Base-by-base conservation (phyloP, 2,329 filamentous ascomycete species). In the Cercospora sp. region DNA sequence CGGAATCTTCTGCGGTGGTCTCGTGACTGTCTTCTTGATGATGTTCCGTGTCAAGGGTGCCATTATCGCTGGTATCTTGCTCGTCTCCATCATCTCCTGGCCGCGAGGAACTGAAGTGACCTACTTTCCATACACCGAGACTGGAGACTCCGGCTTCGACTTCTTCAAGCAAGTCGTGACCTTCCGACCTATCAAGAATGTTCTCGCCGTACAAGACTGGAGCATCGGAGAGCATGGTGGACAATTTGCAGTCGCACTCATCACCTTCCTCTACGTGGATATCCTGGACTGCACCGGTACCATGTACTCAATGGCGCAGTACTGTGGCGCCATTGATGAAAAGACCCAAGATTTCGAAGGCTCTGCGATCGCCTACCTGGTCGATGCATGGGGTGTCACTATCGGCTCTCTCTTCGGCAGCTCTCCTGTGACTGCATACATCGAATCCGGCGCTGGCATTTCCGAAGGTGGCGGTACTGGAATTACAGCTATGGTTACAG, bases 261-360 rank as follows among this genome's bases (percentile, higher is more conserved):
- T 96, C 78, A 96, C 93, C 2, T 96, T 97, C 81, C 84, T 96
- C 23, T 96, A 97, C 75, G 92, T 96, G 72, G 93, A 97, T 75
- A 94, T 97, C 69, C 87, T 97, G 55, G 93, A 96, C 79, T 90
- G 88, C 72, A 97, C 93, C 0, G 93, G 92, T 73, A 96, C 92
- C 0, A 82, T 96, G 68, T 97, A 96, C 81, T 91, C 91, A 20
- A 96, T 97, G 92, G 93, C 93, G 18, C 89, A 90, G 31, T 95
- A 94, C 79, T 90, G 90, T 72, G 88, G 91, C 55, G 87, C 91
- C 65, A 90, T 96, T 76, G 91, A 97, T 73, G 90, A 92, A 73
- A 86, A 88, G 61, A 95, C 92, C 0, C 90, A 93, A 76, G 93
- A 97, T 77, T 97, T 97, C 70, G 92, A 96, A 79, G 91, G 92